phyloP scores from a whole-genome alignment of 495 filamentous ascomycete species.

The Penicillium manginii region DNA sequence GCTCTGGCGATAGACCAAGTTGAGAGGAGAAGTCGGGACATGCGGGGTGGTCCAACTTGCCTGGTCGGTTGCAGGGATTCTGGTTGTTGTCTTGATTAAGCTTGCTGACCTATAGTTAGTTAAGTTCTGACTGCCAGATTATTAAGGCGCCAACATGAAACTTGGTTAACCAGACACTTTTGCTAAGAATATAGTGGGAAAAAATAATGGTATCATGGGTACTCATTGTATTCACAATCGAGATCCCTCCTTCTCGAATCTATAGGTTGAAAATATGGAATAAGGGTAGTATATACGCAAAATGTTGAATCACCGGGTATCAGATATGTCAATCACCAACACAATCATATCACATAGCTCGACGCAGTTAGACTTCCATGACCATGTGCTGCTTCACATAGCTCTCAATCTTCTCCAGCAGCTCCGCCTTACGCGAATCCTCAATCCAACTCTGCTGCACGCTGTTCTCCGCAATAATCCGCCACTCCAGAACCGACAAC shows the following conservation, averaged over 20 bases:
- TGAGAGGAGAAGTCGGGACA: neutral
- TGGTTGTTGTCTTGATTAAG: neutral
- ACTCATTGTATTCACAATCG: too few relatives aligned
- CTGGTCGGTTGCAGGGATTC: neutral
- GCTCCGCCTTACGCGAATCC: slow-evolving; percentile 44
- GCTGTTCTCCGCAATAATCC: slow-evolving; percentile 59
- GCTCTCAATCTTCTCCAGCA: slow-evolving; percentile 42
- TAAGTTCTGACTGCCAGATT: neutral
- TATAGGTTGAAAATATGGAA: slow-evolving; percentile 19
- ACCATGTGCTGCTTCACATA: slow-evolving; percentile 38
- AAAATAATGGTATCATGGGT: too few relatives aligned
- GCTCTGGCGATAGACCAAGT: neutral
- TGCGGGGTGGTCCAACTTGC: neutral
- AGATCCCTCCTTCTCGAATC: neutral
- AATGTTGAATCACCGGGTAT: slow-evolving; percentile 32
- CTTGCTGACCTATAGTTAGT: neutral
- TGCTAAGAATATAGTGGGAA: too few relatives aligned
- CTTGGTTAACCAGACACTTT: neutral
- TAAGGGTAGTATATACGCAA: slow-evolving; percentile 5
- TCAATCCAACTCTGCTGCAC: slow-evolving; percentile 65
- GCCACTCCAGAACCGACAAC: slow-evolving; percentile 66
- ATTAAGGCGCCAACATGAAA: neutral
- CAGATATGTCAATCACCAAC: slow-evolving; percentile 10
- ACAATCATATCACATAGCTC: neutral
- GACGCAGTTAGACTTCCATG: neutral